phyloP scores from a whole-genome alignment of 306 rosid species.

The Mucuna pruriens region DNA sequence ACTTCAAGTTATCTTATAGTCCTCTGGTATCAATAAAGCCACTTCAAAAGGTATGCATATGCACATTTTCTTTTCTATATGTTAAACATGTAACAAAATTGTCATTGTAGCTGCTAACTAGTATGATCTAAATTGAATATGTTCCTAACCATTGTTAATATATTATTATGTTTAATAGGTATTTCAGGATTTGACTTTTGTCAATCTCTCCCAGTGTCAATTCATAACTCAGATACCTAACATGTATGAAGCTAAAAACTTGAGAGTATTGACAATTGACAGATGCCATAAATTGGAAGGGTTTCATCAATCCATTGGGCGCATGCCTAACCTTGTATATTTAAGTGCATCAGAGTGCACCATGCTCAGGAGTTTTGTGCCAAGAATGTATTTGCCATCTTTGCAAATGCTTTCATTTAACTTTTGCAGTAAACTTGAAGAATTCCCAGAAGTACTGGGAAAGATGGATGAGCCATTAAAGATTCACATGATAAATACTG shows the following conservation, averaged over 20 bases:
- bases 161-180: background rate
- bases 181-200: slow-evolving; percentile 10
- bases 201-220: slow-evolving; percentile 24
- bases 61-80: background rate
- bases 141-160: background rate
- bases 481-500: background rate
- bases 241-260: background rate
- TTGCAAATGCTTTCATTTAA: slow-evolving; percentile 4
- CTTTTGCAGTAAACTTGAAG: background rate
- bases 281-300: background rate
- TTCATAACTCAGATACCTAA: slow-evolving; percentile 18
- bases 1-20: slow-evolving; percentile 17
- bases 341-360: slow-evolving; percentile 19
- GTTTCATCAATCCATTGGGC: slow-evolving; percentile 16
- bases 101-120: background rate
- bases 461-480: background rate
- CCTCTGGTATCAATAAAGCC: background rate
- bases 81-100: background rate
- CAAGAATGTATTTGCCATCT: slow-evolving; percentile 20
- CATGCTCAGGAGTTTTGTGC: slow-evolving; percentile 25
- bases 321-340: slow-evolving; percentile 12
- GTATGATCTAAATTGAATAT: background rate
- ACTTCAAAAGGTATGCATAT: background rate
- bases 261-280: background rate
- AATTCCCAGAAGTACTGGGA: background rate